Percentiles rank a stretch among this genome's conserved stretches.
Evolutionary conservation across 148 eudicot species (phyloP).

Genomic region (Pharnaceum exiguum): DNA sequence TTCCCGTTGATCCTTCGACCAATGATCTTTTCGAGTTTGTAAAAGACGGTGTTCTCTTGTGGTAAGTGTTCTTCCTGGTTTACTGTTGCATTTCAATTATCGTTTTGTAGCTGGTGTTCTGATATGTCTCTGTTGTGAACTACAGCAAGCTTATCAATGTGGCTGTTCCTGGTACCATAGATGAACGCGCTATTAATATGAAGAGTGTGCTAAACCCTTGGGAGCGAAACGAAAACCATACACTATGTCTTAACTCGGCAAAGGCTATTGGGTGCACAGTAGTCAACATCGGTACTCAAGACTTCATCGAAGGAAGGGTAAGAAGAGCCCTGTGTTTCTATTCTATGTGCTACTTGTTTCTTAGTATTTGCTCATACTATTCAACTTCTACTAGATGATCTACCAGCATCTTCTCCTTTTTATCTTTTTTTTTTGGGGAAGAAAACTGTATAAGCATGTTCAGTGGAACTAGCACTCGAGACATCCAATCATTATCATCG

Average conservation of each 20-base stretch:
- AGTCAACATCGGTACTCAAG: constrained; percentile 94
- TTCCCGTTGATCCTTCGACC: constrained; percentile 85
- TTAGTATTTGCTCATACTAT: not conserved
- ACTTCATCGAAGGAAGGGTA: constrained; percentile 99
- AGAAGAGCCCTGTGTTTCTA: constrained; percentile 11
- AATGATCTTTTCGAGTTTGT: constrained; percentile 95
- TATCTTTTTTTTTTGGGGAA: too few relatives aligned
- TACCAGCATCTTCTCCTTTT: not conserved
- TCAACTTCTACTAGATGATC: not conserved
- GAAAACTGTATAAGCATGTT: too few relatives aligned
- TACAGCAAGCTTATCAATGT: constrained; percentile 96
- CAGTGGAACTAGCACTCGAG: too few relatives aligned
- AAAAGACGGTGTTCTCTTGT: constrained; percentile 94
- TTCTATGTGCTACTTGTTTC: not conserved
- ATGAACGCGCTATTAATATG: constrained; percentile 92
- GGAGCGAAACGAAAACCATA: constrained; percentile 99
- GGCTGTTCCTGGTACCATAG: constrained; percentile 99
- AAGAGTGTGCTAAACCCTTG: constrained; percentile 89
- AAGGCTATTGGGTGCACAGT: constrained; percentile 98
- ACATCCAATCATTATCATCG: too few relatives aligned
- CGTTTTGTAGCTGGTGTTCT: not conserved
- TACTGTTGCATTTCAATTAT: not conserved
- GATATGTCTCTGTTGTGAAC: not conserved
- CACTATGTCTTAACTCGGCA: constrained; percentile 92
- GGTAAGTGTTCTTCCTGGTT: constrained; percentile 43